phyloP scores from a whole-genome alignment of 768 basidiomycete genomes.

The Boletus rufocinnamomeus region DNA sequence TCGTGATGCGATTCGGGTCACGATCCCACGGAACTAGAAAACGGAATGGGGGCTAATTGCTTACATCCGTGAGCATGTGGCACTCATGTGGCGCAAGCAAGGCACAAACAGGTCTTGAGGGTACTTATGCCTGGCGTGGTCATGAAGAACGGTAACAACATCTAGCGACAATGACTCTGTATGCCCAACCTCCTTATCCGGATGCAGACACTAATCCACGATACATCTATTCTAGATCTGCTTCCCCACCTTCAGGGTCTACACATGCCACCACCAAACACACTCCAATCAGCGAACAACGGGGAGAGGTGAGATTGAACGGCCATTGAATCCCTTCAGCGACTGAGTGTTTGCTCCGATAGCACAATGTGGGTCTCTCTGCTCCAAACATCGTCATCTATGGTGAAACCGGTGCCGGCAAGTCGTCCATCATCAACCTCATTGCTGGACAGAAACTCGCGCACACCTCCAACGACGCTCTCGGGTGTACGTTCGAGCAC shows the following conservation, averaged over 20 bases:
- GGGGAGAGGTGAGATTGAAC: background rate
- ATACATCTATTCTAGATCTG: background rate
- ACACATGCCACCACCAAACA: background rate
- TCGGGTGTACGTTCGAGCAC: slow-evolving; percentile 9
- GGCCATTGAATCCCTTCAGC: background rate
- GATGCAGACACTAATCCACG: background rate
- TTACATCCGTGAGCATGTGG: too few species aligned
- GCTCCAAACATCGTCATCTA: slow-evolving; percentile 8
- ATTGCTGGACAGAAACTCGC: slow-evolving; percentile 5
- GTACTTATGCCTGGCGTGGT: background rate
- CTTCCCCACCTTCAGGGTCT: background rate
- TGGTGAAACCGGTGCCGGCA: slow-evolving; percentile 7
- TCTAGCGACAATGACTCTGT: background rate
- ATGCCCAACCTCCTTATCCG: background rate
- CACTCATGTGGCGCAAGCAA: background rate
- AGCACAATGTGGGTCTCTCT: background rate
- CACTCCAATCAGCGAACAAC: background rate
- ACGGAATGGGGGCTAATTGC: background rate
- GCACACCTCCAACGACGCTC: background rate
- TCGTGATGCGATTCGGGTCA: too few species aligned
- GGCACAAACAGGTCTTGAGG: background rate
- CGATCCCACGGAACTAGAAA: too few species aligned
- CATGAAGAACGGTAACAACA: background rate
- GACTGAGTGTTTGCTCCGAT: background rate
- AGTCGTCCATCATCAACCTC: slow-evolving; percentile 14